Percentiles rank a stretch among this genome's conserved stretches.
Evolutionary conservation across 2,329 filamentous ascomycete species (phyloP).

Genomic region (Amauroascus verrucosus): DNA sequence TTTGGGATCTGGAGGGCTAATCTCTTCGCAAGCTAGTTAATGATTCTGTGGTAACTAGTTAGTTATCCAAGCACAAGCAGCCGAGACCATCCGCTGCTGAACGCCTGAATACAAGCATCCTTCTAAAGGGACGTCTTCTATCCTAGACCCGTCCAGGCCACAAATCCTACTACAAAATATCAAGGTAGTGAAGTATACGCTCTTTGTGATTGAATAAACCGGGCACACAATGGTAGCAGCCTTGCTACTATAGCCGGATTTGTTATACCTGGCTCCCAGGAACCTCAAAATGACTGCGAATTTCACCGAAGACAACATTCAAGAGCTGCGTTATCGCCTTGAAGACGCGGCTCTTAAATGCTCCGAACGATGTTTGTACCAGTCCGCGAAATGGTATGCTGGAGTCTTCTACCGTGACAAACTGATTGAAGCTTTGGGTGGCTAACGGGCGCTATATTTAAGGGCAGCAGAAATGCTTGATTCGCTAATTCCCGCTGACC

Average conservation of each 20-base stretch:
- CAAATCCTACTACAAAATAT: too few relatives aligned
- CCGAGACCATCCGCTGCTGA: too few relatives aligned
- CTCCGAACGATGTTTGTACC: conserved; percentile 88
- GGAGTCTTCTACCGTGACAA: background rate
- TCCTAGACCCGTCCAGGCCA: too few relatives aligned
- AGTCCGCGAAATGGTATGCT: conserved; percentile 83
- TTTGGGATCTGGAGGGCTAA: too few relatives aligned
- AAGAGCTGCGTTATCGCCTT: conserved; percentile 60
- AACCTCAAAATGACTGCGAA: conserved; percentile 25
- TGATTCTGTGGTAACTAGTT: too few relatives aligned
- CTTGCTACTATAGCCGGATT: background rate
- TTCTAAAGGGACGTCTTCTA: too few relatives aligned
- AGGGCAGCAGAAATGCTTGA: conserved; percentile 93
- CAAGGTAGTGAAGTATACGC: too few relatives aligned
- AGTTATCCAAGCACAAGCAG: too few relatives aligned
- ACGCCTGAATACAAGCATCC: too few relatives aligned
- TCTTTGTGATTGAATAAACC: background rate
- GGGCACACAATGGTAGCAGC: background rate
- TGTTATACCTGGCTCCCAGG: background rate
- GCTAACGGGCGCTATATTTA: conserved; percentile 11
- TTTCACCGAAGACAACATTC: conserved; percentile 31
- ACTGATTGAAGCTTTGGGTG: background rate
- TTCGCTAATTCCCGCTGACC: conserved; percentile 53
- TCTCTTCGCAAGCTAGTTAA: too few relatives aligned
- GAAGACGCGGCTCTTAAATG: conserved; percentile 83